Percentiles rank a stretch among this genome's conserved stretches.
These are phyloP conservation scores for Dichomitus squalens DNA, from an alignment of 1,284 basidiomycete genomes.

Conservation along the genomic window DNA sequence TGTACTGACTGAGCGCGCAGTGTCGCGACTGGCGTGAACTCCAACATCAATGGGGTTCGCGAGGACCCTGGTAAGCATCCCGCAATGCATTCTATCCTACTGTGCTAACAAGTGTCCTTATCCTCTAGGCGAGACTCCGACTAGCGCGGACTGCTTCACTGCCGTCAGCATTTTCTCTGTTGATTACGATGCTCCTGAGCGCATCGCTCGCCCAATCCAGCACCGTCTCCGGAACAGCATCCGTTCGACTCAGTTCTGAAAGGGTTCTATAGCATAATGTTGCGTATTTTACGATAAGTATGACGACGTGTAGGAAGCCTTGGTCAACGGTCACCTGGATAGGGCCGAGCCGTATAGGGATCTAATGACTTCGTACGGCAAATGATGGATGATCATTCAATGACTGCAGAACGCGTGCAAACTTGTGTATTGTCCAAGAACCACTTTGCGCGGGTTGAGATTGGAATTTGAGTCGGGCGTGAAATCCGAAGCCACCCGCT, in stretches of 20 bases:
- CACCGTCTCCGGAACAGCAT: slow-evolving; percentile 20
- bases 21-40: slow-evolving; percentile 27
- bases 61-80: slow-evolving; percentile 28
- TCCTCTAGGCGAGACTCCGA: slow-evolving; percentile 28
- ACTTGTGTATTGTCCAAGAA: no score
- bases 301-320: no score
- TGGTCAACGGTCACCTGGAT: no score
- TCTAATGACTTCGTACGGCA: no score
- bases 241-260: slow-evolving; percentile 5
- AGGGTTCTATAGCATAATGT: no score
- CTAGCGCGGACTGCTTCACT: slow-evolving; percentile 28
- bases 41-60: slow-evolving; percentile 25
- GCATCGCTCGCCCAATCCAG: slow-evolving; percentile 26
- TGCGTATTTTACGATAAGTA: no score
- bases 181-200: slow-evolving; percentile 32
- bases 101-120: neutral
- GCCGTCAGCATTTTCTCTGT: slow-evolving; percentile 33
- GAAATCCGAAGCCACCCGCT: neutral
- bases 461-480: no score
- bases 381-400: no score
- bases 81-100: neutral
- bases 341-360: no score
- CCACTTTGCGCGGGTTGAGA: no score
- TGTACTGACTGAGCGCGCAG: slow-evolving; percentile 7
- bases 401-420: no score